Conservation (phyloP, 148 eudicot species). For the Amaranthus cruentus region DNA sequence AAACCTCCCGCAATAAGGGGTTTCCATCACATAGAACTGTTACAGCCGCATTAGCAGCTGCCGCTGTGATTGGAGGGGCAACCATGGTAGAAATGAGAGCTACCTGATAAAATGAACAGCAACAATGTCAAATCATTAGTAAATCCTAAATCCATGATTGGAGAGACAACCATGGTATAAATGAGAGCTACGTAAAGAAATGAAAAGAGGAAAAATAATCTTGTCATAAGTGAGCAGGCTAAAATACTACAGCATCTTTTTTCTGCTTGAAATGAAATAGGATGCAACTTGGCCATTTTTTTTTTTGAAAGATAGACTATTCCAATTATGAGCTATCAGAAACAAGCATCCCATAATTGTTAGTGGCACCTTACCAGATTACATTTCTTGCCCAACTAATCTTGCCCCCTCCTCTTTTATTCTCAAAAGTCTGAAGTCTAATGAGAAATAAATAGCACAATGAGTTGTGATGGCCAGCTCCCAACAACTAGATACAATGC, state of each 20-base stretch:
- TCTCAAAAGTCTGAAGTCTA: no score
- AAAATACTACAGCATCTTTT: neutral
- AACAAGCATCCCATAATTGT: neutral
- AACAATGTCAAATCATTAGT: no score
- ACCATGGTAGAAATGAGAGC: conserved; percentile 65
- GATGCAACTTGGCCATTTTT: neutral
- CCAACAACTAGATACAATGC: no score
- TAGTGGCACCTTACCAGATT: neutral
- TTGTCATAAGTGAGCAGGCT: neutral
- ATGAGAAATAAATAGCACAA: no score
- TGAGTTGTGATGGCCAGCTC: no score
- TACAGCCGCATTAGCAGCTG: conserved; percentile 84
- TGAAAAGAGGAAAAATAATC: neutral
- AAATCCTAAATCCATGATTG: conserved; percentile 28
- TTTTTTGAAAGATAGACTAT: neutral
- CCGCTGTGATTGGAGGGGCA: conserved; percentile 61
- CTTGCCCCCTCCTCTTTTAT: neutral
- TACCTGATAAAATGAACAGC: conserved; percentile 39
- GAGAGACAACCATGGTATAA: conserved; percentile 66
- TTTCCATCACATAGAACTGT: conserved; percentile 70
- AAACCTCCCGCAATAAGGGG: conserved; percentile 61
- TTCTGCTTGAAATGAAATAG: neutral
- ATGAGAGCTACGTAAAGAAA: conserved; percentile 60
- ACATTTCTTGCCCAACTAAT: neutral
- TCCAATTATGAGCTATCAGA: neutral